phyloP scores from a whole-genome alignment of 2,329 filamentous ascomycete species.

The Tolypocladium album region DNA sequence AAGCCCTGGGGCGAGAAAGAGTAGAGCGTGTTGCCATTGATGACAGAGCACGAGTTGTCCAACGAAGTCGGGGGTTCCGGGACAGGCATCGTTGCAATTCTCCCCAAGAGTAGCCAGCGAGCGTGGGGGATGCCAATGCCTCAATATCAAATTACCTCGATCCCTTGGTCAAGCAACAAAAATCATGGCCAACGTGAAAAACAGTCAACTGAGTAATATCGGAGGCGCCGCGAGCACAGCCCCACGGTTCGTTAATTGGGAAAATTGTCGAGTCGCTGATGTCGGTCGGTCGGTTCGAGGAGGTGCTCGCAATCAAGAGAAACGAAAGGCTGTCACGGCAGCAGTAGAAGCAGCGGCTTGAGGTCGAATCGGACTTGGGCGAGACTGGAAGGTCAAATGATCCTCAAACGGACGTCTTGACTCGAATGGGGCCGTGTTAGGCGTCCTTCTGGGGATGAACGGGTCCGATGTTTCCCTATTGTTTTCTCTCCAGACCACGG shows the following conservation, averaged over 20 bases:
- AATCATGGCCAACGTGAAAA: conserved; percentile 1
- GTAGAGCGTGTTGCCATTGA: conserved; percentile 76
- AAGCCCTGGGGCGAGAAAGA: conserved; percentile 69
- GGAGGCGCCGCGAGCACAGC: background rate
- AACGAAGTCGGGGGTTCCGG: conserved; percentile 61
- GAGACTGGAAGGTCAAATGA: background rate
- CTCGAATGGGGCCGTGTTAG: background rate
- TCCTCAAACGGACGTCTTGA: background rate
- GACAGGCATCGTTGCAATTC: conserved; percentile 48
- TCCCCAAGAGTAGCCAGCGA: conserved; percentile 2
- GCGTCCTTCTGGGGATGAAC: background rate
- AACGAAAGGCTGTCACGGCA: background rate
- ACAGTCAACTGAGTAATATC: background rate
- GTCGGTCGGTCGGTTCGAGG: background rate
- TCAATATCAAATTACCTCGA: background rate
- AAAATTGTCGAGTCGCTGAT: background rate
- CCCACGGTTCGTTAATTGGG: background rate
- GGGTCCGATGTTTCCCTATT: background rate
- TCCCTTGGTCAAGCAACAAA: background rate
- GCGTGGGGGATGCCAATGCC: background rate
- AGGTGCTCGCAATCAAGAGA: background rate
- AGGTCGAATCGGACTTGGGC: background rate
- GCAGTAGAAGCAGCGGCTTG: background rate
- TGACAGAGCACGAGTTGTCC: conserved; percentile 68
- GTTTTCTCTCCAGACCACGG: background rate